A percentile compares a stretch with the other conserved stretches of the same genome.
phyloP scores from a whole-genome alignment of 352 stramenopile species.

The Phytophthora cactorum region DNA sequence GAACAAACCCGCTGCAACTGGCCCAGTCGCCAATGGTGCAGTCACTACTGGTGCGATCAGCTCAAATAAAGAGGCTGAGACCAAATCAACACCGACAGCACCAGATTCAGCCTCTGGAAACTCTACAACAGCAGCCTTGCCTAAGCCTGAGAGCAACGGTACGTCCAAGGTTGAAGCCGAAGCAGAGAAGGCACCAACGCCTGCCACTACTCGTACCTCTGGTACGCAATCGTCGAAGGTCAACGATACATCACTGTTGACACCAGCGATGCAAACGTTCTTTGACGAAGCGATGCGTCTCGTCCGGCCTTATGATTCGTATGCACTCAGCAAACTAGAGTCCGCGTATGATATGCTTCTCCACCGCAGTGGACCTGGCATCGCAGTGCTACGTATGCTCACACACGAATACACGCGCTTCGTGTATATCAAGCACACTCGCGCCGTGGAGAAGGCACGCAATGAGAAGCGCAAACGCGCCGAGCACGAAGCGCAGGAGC shows the following conservation, averaged over 20 bases:
- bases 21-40: not conserved
- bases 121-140: not conserved
- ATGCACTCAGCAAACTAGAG: conserved; percentile 72
- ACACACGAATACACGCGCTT: conserved; percentile 88
- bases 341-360: conserved; percentile 64
- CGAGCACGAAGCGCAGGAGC: conserved; percentile 64
- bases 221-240: conserved; percentile 9
- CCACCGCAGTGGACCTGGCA: conserved; percentile 58
- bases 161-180: conserved; percentile 15
- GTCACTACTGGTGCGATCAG: not conserved
- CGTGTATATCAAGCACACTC: conserved; percentile 85
- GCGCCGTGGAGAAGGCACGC: conserved; percentile 69
- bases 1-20: conserved; percentile 1
- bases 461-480: conserved; percentile 76
- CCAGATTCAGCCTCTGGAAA: not conserved
- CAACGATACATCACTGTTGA: conserved; percentile 32
- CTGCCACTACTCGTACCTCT: not conserved
- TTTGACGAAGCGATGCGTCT: conserved; percentile 72
- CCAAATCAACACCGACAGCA: not conserved
- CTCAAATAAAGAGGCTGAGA: conserved; percentile 10
- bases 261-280: conserved; percentile 47
- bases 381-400: conserved; percentile 73
- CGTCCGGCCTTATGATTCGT: conserved; percentile 72
- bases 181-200: not conserved
- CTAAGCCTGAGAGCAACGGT: conserved; percentile 8